These are phyloP conservation scores for Hondaea fermentalgiana DNA, from an alignment of 108 stramenopile species.

Conservation along the genomic window DNA sequence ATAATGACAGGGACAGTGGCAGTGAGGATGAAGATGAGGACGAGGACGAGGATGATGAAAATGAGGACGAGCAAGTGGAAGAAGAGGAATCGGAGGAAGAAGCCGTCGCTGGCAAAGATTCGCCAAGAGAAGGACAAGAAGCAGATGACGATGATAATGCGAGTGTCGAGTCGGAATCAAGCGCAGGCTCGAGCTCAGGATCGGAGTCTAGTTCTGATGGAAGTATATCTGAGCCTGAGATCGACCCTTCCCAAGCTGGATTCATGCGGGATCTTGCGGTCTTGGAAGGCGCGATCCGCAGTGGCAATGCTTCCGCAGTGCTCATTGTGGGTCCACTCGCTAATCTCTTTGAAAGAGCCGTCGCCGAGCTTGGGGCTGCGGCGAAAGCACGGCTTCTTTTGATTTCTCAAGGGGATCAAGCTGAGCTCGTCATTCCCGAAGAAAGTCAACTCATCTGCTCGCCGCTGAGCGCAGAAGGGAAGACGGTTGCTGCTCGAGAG, in stretches of 20 bases:
- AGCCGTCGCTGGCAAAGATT: background rate
- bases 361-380: background rate
- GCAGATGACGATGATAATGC: background rate
- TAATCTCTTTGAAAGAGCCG: background rate
- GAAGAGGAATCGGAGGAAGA: background rate
- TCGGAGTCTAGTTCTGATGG: background rate
- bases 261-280: background rate
- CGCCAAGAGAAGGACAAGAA: background rate
- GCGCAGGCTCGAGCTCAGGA: background rate
- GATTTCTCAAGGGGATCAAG: background rate
- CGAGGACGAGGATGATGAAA: background rate
- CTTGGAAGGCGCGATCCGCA: background rate
- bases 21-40: background rate
- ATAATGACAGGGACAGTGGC: background rate
- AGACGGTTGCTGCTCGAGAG: background rate
- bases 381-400: background rate
- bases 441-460: background rate
- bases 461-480: background rate
- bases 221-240: background rate
- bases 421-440: background rate
- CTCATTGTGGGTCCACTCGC: background rate
- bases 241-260: background rate
- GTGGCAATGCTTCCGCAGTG: background rate
- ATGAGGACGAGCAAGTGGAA: background rate
- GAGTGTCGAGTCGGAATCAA: background rate